Evolutionary conservation across 106 monocot genomes (phyloP).

Genomic region (Phalaenopsis equestris): DNA sequence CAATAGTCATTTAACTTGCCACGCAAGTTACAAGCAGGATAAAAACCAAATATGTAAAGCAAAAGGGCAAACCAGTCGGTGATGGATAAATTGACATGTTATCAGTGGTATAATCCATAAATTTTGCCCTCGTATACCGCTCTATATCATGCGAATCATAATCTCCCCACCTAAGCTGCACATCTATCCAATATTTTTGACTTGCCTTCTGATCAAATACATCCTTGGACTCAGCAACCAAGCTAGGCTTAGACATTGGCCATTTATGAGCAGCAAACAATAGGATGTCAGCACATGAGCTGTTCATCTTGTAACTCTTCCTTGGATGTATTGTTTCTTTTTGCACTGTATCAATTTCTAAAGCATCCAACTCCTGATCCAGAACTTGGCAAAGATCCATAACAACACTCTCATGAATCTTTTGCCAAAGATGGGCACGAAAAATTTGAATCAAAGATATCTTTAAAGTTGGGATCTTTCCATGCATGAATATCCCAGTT

Average conservation of each 20-base stretch:
- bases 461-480: constrained; percentile 97
- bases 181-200: constrained; percentile 99
- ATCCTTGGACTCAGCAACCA: constrained; percentile 96
- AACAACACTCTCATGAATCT: constrained; percentile 98
- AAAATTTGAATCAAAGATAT: constrained; percentile 99
- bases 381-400: constrained; percentile 99
- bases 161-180: constrained; percentile 98
- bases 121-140: constrained; percentile 97
- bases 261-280: constrained; percentile 98
- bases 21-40: not conserved
- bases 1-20: not conserved
- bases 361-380: constrained; percentile 94
- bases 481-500: constrained; percentile 99
- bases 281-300: constrained; percentile 96
- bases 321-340: constrained; percentile 99
- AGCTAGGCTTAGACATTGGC: constrained; percentile 99
- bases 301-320: constrained; percentile 99
- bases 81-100: constrained; percentile 99
- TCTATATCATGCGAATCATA: constrained; percentile 99
- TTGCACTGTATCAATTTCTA: constrained; percentile 99
- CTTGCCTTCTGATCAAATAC: constrained; percentile 99
- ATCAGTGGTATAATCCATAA: constrained; percentile 99
- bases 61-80: constrained; percentile 68
- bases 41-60: not conserved
- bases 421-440: constrained; percentile 99